phyloP scores from a whole-genome alignment of 1,284 basidiomycete species.

The Ceratobasidium sp. region DNA sequence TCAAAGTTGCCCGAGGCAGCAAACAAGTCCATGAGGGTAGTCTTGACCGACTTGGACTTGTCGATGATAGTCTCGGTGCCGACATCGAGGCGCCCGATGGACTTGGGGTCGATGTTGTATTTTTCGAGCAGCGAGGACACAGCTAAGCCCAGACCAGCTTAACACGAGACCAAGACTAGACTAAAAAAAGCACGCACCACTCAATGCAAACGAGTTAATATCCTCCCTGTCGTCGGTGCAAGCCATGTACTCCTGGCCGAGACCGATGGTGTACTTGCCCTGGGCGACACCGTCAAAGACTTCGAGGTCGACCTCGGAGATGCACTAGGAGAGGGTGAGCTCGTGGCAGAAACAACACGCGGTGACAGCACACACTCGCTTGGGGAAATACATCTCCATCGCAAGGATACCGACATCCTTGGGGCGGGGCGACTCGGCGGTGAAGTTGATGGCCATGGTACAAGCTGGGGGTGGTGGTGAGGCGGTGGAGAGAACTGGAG shows the following conservation, averaged over 20 bases:
- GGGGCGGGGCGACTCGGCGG: conserved; percentile 3
- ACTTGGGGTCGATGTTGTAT: conserved; percentile 94
- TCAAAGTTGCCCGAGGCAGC: conserved; percentile 90
- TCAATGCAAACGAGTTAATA: conserved; percentile 96
- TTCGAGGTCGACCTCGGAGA: conserved; percentile 92
- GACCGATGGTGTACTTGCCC: conserved; percentile 98
- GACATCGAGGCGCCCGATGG: conserved; percentile 96
- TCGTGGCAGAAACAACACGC: background rate
- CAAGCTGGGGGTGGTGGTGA: background rate
- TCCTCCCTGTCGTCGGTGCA: conserved; percentile 97
- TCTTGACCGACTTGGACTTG: conserved; percentile 99
- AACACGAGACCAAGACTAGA: conserved; percentile 75
- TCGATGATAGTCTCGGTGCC: conserved; percentile 99
- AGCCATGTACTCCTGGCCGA: conserved; percentile 97
- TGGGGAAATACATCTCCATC: conserved; percentile 93
- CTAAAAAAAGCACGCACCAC: conserved; percentile 64
- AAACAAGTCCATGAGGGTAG: conserved; percentile 98
- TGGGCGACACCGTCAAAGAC: conserved; percentile 92
- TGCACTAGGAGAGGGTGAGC: conserved; percentile 64
- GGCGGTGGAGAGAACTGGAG: conserved; percentile 6
- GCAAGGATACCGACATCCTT: conserved; percentile 87
- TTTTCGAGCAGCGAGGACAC: conserved; percentile 89
- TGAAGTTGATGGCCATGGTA: conserved; percentile 12
- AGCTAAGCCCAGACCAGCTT: conserved; percentile 66
- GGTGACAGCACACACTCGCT: conserved; percentile 65